These are phyloP conservation scores for Irpex lacteus DNA, from an alignment of 1,284 basidiomycete genomes.

Conservation along the genomic window DNA sequence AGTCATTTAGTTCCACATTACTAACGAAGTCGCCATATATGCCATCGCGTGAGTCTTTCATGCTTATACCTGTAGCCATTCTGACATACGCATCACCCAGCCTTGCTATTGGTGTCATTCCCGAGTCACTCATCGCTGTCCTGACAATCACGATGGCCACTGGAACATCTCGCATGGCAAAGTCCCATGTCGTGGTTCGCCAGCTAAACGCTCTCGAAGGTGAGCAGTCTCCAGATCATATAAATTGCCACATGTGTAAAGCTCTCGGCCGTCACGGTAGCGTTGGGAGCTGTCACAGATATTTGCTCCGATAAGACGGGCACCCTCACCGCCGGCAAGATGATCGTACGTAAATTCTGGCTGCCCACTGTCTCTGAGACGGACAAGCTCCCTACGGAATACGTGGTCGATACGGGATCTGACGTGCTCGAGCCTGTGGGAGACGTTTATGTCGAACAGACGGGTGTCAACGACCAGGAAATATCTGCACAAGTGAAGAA, in stretches of 20 bases:
- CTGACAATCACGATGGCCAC: conserved; percentile 46
- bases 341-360: conserved; percentile 59
- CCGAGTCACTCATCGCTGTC: conserved; percentile 41
- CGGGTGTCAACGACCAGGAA: no score
- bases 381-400: conserved; percentile 9
- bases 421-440: neutral
- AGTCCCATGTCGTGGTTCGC: conserved; percentile 48
- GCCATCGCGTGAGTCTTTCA: conserved; percentile 30
- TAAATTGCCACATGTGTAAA: neutral
- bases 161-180: conserved; percentile 51
- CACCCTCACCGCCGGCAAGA: conserved; percentile 56
- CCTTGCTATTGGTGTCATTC: conserved; percentile 37
- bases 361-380: conserved; percentile 30
- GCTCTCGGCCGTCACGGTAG: conserved; percentile 18
- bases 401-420: conserved; percentile 1
- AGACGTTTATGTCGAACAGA: neutral
- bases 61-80: neutral
- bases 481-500: neutral
- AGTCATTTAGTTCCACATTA: conserved; percentile 37
- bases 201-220: conserved; percentile 51
- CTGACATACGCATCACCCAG: conserved; percentile 13
- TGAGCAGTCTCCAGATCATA: neutral
- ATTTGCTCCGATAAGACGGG: conserved; percentile 68
- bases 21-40: conserved; percentile 44
- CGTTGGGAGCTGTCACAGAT: conserved; percentile 43